Evolutionary conservation across 2,329 filamentous ascomycete species (phyloP).

Genomic region (Cladosporium sp.): DNA sequence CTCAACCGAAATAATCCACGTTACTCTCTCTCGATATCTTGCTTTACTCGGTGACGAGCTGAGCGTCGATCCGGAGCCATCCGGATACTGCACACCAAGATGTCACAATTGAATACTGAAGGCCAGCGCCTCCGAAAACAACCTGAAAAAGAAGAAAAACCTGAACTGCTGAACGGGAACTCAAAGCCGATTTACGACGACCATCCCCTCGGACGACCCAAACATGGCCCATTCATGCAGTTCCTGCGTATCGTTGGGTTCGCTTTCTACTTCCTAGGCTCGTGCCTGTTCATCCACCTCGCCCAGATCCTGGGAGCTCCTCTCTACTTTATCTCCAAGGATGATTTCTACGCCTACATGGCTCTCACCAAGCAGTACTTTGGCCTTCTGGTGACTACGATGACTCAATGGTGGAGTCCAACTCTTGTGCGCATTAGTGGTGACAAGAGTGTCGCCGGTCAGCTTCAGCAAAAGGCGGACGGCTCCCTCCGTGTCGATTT

Average conservation of each 20-base stretch:
- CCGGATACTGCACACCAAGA: conserved; percentile 11
- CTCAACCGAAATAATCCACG: not conserved
- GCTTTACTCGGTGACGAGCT: not conserved
- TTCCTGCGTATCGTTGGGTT: conserved; percentile 48
- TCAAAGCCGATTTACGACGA: conserved; percentile 20
- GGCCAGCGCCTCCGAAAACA: conserved; percentile 16
- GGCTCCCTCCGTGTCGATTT: conserved; percentile 75
- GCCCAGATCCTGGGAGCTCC: conserved; percentile 74
- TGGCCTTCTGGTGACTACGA: conserved; percentile 71
- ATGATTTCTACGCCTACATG: conserved; percentile 82
- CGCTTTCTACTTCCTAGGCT: conserved; percentile 49
- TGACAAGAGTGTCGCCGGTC: conserved; percentile 74
- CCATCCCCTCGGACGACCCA: conserved; percentile 40
- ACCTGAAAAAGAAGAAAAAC: not conserved
- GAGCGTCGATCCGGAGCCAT: not conserved
- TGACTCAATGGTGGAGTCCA: conserved; percentile 84
- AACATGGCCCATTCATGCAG: conserved; percentile 47
- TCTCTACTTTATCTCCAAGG: conserved; percentile 71
- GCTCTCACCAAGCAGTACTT: conserved; percentile 84
- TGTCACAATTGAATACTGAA: conserved; percentile 19
- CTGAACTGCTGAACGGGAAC: not conserved
- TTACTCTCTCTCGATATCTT: not conserved
- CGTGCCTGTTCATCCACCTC: conserved; percentile 52
- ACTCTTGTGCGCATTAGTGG: conserved; percentile 79
- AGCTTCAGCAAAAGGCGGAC: conserved; percentile 68